Evolutionary conservation across 129 eudicot genomes (phyloP).

Genomic region (Dittrichia graveolens): DNA sequence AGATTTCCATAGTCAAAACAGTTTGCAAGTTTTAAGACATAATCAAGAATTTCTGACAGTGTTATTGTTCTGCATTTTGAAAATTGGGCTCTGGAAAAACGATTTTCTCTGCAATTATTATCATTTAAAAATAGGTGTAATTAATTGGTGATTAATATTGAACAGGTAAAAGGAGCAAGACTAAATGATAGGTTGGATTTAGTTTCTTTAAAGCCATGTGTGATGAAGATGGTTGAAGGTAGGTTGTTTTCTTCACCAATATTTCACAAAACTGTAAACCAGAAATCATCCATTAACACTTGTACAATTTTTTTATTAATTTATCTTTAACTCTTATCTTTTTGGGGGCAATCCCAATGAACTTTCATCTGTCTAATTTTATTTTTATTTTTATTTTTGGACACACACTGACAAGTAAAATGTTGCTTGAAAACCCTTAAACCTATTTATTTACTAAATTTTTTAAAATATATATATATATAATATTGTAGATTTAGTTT

Average conservation of each 20-base stretch:
- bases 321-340: not conserved
- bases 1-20: not conserved
- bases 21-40: not conserved
- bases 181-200: slow-evolving; percentile 79
- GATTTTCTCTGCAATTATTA: not conserved
- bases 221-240: slow-evolving; percentile 98
- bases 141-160: slow-evolving; percentile 4
- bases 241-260: slow-evolving; percentile 47
- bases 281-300: slow-evolving; percentile 23
- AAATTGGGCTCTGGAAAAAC: not conserved
- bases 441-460: not conserved
- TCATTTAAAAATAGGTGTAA: not conserved
- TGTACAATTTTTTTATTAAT: not conserved
- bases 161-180: slow-evolving; percentile 77
- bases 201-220: slow-evolving; percentile 78
- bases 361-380: slow-evolving; percentile 9
- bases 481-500: not conserved
- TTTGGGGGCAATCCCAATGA: slow-evolving; percentile 19
- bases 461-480: too few relatives aligned
- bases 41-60: too few relatives aligned
- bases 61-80: not conserved
- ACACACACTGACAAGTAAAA: not conserved
- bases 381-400: slow-evolving; percentile 7
- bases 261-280: slow-evolving; percentile 31
- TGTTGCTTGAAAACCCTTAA: not conserved